Conservation (phyloP, 2,329 filamentous ascomycete genomes). For the Pseudogymnoascus sp. region DNA sequence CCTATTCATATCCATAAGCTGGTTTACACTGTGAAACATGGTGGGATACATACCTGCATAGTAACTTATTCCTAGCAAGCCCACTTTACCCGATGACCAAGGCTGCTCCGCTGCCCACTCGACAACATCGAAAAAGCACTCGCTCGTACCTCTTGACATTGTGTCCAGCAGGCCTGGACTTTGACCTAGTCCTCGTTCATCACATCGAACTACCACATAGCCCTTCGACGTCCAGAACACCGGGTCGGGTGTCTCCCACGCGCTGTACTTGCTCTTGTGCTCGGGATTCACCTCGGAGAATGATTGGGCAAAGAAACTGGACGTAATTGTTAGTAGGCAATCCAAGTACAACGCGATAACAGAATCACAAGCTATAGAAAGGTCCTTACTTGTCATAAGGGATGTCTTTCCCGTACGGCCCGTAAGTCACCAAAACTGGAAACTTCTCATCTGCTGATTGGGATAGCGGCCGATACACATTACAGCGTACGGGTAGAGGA, state of each 20-base stretch:
- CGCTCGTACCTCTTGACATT: slow-evolving; percentile 43
- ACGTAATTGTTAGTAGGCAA: slow-evolving; percentile 3
- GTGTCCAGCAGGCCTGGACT: slow-evolving; percentile 43
- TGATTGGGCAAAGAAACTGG: slow-evolving; percentile 40
- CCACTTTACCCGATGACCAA: slow-evolving; percentile 43
- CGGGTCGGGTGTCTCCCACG: slow-evolving; percentile 37
- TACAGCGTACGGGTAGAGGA: slow-evolving; percentile 37
- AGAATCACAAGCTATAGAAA: neutral
- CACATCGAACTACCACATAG: slow-evolving; percentile 36
- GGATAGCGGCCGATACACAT: slow-evolving; percentile 41
- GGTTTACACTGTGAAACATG: neutral
- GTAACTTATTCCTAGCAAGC: slow-evolving; percentile 42
- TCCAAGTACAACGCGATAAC: neutral
- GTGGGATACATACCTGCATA: slow-evolving; percentile 33
- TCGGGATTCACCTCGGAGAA: slow-evolving; percentile 36
- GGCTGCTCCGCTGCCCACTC: slow-evolving; percentile 42
- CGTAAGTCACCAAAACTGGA: slow-evolving; percentile 62
- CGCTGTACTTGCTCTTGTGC: slow-evolving; percentile 33
- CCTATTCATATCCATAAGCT: slow-evolving; percentile 9
- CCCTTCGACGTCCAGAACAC: slow-evolving; percentile 34
- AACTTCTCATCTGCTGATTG: slow-evolving; percentile 28
- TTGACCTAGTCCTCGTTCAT: slow-evolving; percentile 43
- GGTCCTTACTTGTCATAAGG: slow-evolving; percentile 43
- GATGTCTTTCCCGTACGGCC: slow-evolving; percentile 67
- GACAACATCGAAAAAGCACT: slow-evolving; percentile 42